Percentiles rank a stretch among this genome's conserved stretches.
phyloP scores from a whole-genome alignment of 2,329 filamentous ascomycete genomes.

The Amauroascus niger region DNA sequence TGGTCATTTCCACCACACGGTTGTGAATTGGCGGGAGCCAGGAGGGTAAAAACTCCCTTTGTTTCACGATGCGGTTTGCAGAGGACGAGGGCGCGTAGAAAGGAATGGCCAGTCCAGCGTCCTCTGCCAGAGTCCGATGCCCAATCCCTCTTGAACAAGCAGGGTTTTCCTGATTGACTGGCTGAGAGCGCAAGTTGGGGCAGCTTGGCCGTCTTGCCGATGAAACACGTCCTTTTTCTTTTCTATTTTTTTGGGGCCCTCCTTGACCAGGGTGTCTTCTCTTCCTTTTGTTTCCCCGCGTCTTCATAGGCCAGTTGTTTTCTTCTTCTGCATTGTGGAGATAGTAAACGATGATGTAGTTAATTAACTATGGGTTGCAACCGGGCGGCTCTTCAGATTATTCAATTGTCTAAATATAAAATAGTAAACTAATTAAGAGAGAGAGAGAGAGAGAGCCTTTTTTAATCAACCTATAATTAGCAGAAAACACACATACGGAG shows the following conservation, averaged over 20 bases:
- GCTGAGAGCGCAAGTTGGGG: constrained; percentile 9
- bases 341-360: too few species aligned
- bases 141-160: too few species aligned
- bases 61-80: constrained; percentile 8
- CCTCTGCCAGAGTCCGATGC: not conserved
- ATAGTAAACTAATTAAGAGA: too few species aligned
- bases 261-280: not conserved
- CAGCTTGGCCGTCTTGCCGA: constrained; percentile 3
- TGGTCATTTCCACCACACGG: constrained; percentile 7
- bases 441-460: too few species aligned
- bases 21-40: not conserved
- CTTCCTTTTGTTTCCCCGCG: not conserved
- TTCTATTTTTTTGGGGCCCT: too few species aligned
- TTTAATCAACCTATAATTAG: not conserved
- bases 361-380: too few species aligned
- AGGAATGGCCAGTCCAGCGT: not conserved
- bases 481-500: not conserved
- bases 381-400: too few species aligned
- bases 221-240: too few species aligned
- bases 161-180: constrained; percentile 10
- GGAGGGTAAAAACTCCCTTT: constrained; percentile 4
- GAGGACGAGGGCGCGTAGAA: not conserved
- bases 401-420: constrained; percentile 11
- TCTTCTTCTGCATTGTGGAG: not conserved
- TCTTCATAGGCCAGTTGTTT: constrained; percentile 11